phyloP scores from a whole-genome alignment of 2,329 filamentous ascomycete genomes.

The Trichoderma aggressivum region DNA sequence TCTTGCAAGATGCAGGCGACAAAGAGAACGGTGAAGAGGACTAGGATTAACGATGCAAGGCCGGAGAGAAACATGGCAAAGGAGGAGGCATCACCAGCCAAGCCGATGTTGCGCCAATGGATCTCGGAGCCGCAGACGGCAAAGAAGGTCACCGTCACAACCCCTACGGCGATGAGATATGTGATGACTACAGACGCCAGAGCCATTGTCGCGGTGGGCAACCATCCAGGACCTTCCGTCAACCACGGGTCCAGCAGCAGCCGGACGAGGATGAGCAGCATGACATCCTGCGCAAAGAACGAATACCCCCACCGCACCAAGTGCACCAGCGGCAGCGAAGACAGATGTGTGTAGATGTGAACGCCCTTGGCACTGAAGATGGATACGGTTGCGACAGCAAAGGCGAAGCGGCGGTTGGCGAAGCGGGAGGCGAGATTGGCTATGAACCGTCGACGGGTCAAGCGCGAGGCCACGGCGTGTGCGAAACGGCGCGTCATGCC shows the following conservation, averaged over 20 bases:
- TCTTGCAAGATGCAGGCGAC: slow-evolving; percentile 26
- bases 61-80: slow-evolving; percentile 28
- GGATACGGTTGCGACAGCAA: slow-evolving; percentile 24
- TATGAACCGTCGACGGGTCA: slow-evolving; percentile 1
- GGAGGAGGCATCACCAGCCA: slow-evolving; percentile 27
- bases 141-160: slow-evolving; percentile 32
- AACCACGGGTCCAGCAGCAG: slow-evolving; percentile 20
- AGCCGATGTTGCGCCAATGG: slow-evolving; percentile 29
- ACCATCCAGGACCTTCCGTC: not conserved
- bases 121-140: slow-evolving; percentile 29
- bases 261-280: slow-evolving; percentile 23
- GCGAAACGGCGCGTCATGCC: slow-evolving; percentile 8
- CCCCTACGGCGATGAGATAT: slow-evolving; percentile 21
- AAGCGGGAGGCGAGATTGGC: not conserved
- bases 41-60: slow-evolving; percentile 23
- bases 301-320: slow-evolving; percentile 25
- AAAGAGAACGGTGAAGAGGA: slow-evolving; percentile 17
- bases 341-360: slow-evolving; percentile 25
- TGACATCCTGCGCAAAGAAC: slow-evolving; percentile 27
- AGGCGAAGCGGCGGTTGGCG: slow-evolving; percentile 21
- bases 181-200: slow-evolving; percentile 21
- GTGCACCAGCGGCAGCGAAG: slow-evolving; percentile 21
- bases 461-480: slow-evolving; percentile 5
- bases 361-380: slow-evolving; percentile 25
- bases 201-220: not conserved